phyloP scores from a whole-genome alignment of 78 protist species.

The Polysphondylium violaceum region DNA sequence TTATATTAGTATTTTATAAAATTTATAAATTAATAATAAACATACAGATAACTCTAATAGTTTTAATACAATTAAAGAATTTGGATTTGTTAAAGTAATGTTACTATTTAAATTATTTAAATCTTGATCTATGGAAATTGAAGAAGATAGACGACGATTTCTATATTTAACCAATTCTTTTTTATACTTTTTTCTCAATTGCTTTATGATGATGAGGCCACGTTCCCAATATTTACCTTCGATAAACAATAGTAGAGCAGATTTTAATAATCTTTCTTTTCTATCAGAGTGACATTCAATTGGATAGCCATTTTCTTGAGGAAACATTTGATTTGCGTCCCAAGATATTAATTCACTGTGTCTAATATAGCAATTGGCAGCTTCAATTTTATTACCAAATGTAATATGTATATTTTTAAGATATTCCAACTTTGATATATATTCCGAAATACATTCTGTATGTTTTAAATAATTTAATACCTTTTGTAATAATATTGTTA shows the following conservation, averaged over 20 bases:
- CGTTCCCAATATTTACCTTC: slow-evolving; percentile 70
- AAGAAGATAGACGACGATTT: background rate
- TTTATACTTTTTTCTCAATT: slow-evolving; percentile 58
- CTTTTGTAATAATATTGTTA: slow-evolving; percentile 41
- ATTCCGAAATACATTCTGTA: slow-evolving; percentile 55
- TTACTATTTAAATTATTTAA: too few species aligned
- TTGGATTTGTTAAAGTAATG: too few species aligned
- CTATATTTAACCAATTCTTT: slow-evolving; percentile 27
- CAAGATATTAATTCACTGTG: slow-evolving; percentile 61
- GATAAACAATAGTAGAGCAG: slow-evolving; percentile 22
- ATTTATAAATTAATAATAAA: too few species aligned
- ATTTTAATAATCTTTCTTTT: slow-evolving; percentile 50
- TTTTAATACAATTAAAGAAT: too few species aligned
- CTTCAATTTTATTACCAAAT: slow-evolving; percentile 68
- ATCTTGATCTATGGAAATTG: background rate
- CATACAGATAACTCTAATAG: too few species aligned
- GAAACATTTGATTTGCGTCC: slow-evolving; percentile 26
- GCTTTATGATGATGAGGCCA: slow-evolving; percentile 30
- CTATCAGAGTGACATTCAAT: slow-evolving; percentile 53
- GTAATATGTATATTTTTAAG: slow-evolving; percentile 47
- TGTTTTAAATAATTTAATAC: slow-evolving; percentile 61
- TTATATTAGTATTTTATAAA: too few species aligned
- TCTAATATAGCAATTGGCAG: slow-evolving; percentile 42
- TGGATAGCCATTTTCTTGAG: slow-evolving; percentile 63
- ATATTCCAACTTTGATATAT: slow-evolving; percentile 53